These are phyloP conservation scores for Plasmodium gallinaceum DNA, from an alignment of 169 alveolate genomes.

Conservation along the genomic window DNA sequence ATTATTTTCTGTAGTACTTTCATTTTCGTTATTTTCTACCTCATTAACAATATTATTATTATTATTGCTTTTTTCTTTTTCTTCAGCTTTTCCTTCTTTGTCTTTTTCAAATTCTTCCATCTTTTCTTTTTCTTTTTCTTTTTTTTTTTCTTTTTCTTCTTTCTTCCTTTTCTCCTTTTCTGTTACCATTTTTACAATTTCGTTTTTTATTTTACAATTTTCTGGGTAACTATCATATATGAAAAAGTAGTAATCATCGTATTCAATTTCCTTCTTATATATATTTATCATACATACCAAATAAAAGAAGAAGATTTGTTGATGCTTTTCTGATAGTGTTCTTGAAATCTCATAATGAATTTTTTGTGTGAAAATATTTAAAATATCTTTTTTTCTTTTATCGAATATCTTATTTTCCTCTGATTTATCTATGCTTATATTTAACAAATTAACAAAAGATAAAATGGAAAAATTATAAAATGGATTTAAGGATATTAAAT, in stretches of 20 bases:
- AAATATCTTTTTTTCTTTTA: slow-evolving; percentile 70
- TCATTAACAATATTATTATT: not conserved
- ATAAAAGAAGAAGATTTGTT: slow-evolving; percentile 60
- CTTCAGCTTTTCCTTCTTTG: not conserved
- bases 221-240: slow-evolving; percentile 41
- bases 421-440: slow-evolving; percentile 67
- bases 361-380: slow-evolving; percentile 52
- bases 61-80: not conserved
- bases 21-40: not conserved
- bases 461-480: slow-evolving; percentile 61
- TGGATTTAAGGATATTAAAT: slow-evolving; percentile 26
- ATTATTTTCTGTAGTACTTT: slow-evolving; percentile 6
- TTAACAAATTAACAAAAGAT: slow-evolving; percentile 44
- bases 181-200: slow-evolving; percentile 36
- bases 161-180: not conserved
- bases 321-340: slow-evolving; percentile 69
- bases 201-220: slow-evolving; percentile 14
- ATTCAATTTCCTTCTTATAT: slow-evolving; percentile 54
- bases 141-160: not conserved
- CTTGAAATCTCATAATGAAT: slow-evolving; percentile 68
- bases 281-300: slow-evolving; percentile 72
- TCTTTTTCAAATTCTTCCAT: not conserved
- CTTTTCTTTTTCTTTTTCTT: not conserved
- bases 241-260: slow-evolving; percentile 67
- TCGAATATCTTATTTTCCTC: slow-evolving; percentile 67